These are phyloP conservation scores for Poterioochromonas sp. DNA, from an alignment of 352 stramenopile species.

Conservation along the genomic window DNA sequence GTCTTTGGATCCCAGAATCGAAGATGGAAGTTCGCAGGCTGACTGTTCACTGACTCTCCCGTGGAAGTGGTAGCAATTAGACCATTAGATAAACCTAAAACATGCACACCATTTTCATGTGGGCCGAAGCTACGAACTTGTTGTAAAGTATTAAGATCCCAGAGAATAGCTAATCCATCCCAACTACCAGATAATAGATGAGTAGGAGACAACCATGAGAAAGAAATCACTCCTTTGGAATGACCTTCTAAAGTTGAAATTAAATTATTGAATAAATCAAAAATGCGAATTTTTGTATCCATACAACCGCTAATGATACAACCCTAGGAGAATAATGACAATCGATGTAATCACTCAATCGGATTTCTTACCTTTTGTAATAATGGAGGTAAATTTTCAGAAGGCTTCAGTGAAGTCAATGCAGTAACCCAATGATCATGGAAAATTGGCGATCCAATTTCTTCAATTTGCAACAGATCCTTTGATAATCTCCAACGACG, in stretches of 20 bases:
- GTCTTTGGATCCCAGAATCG: neutral
- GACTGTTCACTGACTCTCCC: slow-evolving; percentile 1
- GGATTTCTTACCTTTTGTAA: neutral
- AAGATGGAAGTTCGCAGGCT: slow-evolving; percentile 21
- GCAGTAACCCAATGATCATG: slow-evolving; percentile 25
- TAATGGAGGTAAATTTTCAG: neutral
- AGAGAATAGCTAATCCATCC: slow-evolving; percentile 19
- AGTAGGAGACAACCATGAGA: neutral
- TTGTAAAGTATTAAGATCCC: neutral
- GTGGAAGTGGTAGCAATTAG: neutral
- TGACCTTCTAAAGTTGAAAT: neutral
- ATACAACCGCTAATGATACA: slow-evolving; percentile 15
- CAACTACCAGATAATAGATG: slow-evolving; percentile 1
- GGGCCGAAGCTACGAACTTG: neutral
- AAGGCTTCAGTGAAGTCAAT: neutral
- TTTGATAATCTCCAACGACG: neutral
- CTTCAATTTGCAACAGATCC: neutral
- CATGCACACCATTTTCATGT: slow-evolving; percentile 29
- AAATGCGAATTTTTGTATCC: slow-evolving; percentile 2
- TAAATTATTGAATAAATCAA: neutral
- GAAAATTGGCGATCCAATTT: neutral
- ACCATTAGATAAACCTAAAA: neutral
- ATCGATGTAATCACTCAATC: neutral
- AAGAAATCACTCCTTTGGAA: slow-evolving; percentile 25
- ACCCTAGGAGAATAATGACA: neutral